Conservation (phyloP, 2,329 filamentous ascomycete species). For the Aspergillus caelatus region DNA sequence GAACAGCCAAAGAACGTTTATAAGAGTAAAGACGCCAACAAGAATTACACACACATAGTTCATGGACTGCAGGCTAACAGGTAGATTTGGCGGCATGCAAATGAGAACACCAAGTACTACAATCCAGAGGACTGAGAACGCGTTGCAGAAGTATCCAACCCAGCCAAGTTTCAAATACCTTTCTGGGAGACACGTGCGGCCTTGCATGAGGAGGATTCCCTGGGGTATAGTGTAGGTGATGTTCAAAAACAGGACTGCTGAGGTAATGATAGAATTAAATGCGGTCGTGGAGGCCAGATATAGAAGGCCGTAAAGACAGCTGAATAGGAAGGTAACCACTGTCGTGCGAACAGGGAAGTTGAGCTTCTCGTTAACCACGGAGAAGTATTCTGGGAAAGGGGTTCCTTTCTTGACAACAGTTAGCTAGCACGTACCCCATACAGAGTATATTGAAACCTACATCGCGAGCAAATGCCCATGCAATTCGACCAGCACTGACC, state of each 20-base stretch:
- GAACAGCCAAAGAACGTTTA: not conserved
- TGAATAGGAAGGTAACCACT: not conserved
- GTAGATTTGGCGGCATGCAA: conserved; percentile 47
- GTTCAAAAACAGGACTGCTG: conserved; percentile 37
- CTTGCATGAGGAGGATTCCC: conserved; percentile 44
- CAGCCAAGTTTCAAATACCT: conserved; percentile 32
- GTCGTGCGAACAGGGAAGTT: conserved; percentile 38
- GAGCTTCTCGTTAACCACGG: conserved; percentile 15
- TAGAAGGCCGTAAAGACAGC: conserved; percentile 40
- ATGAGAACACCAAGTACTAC: conserved; percentile 49
- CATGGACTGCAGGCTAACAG: conserved; percentile 18
- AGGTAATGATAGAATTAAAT: conserved; percentile 44
- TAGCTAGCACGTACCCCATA: not conserved
- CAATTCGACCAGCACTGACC: conserved; percentile 16
- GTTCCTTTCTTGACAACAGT: conserved; percentile 9
- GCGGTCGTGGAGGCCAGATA: conserved; percentile 35
- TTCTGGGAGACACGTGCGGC: conserved; percentile 30
- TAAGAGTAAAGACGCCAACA: conserved; percentile 24
- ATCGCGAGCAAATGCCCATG: conserved; percentile 20
- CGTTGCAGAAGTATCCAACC: conserved; percentile 41
- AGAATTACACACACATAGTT: conserved; percentile 8
- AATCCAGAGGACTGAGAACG: conserved; percentile 48
- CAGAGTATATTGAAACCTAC: not conserved
- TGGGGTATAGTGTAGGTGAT: conserved; percentile 47
- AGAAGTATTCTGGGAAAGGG: conserved; percentile 13